Evolutionary conservation across 164 flowering plant genomes (phyloP), one percentile per base, ranked within the genome.

Genomic region (Piper longum): DNA sequence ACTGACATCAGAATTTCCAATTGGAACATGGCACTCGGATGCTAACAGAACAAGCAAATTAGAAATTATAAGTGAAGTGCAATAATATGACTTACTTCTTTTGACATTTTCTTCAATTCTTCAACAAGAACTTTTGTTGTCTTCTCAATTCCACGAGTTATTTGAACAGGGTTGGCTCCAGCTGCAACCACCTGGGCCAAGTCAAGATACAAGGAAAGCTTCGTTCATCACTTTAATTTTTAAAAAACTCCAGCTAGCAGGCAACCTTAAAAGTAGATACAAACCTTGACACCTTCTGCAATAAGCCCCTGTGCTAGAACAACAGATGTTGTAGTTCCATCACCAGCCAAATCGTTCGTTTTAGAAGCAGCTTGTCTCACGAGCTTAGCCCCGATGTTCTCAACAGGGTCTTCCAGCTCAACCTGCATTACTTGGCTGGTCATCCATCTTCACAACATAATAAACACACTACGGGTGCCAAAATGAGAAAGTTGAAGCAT

Each of bases 331-430:
- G 99, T 93, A 5, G 99, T 93, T 14, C 99, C 99, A 79, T 93
- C 99, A 64, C 99, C 99, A 78, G 99, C 99, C 75, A 93, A 76
- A 67, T 93, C 99, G 76, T 93, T 93, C 54, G 99, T 93, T 81
- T 90, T 93, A 13, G 99, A 82, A 76, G 99, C 99, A 18, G 99
- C 99, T 74, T 93, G 99, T 62, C 99, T 84, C 64, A 95, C 99
- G 62, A 95, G 73, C 71, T 87, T 91, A 9, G 95, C 99, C 55
- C 99, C 99, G 64, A 95, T 88, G 71, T 95, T 95, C 75, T 95
- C 99, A 41, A 95, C 96, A 14, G 97, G 97, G 57, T 95, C 99
- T 78, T 90, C 99, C 75, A 95, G 75, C 76, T 91, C 97, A 69
- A 91, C 96, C 97, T 90, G 43, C 18, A 44, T 26, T 26, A 26